These are phyloP conservation scores for Cairneyella variabilis DNA, from an alignment of 495 filamentous ascomycete genomes.

Conservation along the genomic window DNA sequence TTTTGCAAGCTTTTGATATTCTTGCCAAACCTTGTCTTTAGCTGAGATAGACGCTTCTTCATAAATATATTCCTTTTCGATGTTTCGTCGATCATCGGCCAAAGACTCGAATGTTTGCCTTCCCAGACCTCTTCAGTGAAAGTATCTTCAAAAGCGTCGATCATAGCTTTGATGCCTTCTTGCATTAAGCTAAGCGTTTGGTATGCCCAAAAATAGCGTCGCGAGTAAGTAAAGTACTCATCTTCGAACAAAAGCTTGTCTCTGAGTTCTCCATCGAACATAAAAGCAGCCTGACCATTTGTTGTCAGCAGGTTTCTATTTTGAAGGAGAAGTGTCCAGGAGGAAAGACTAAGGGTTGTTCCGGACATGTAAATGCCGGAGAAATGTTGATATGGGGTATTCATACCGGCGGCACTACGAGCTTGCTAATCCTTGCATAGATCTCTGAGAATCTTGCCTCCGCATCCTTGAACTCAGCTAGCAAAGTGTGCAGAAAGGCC, in stretches of 20 bases:
- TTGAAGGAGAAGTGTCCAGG: not conserved
- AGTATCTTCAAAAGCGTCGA: conserved; percentile 40
- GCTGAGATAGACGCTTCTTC: conserved; percentile 24
- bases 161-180: conserved; percentile 49
- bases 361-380: too few relatives aligned
- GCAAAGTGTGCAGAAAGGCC: conserved; percentile 46
- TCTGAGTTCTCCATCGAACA: conserved; percentile 45
- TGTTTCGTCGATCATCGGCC: conserved; percentile 17
- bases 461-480: conserved; percentile 48
- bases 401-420: conserved; percentile 44
- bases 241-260: conserved; percentile 57
- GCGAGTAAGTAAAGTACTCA: conserved; percentile 47
- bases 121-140: conserved; percentile 50
- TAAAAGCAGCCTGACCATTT: conserved; percentile 48
- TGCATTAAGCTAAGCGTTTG: conserved; percentile 53
- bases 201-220: conserved; percentile 55
- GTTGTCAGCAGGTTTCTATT: too few relatives aligned
- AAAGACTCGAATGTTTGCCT: conserved; percentile 41
- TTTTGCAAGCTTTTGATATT: conserved; percentile 23
- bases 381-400: too few relatives aligned
- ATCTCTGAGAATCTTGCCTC: conserved; percentile 44
- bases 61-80: conserved; percentile 25
- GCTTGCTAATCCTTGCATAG: conserved; percentile 41
- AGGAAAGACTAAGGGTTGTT: too few relatives aligned
- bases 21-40: conserved; percentile 24